phyloP scores from a whole-genome alignment of 306 rosid genomes.

The Cicer bijugum region DNA sequence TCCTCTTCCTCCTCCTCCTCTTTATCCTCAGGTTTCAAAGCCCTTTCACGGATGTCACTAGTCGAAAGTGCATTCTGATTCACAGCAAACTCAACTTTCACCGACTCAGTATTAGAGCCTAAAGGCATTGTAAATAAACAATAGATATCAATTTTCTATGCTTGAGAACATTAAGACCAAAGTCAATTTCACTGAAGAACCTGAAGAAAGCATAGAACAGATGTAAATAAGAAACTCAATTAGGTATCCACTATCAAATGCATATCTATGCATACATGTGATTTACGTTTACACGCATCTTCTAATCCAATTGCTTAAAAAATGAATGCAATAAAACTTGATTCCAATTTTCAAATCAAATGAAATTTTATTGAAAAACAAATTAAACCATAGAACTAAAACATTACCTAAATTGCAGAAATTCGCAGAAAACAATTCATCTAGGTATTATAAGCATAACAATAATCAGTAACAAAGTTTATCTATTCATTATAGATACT shows the following conservation, averaged over 20 bases:
- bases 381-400: constrained; percentile 2
- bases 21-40: constrained; percentile 50
- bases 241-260: not conserved
- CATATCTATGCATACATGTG: not conserved
- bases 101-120: constrained; percentile 50
- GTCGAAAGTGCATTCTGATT: constrained; percentile 36
- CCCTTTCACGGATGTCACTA: constrained; percentile 45
- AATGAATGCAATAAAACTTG: not conserved
- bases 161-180: constrained; percentile 33
- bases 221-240: constrained; percentile 26
- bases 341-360: constrained; percentile 15
- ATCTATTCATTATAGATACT: not conserved
- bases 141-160: constrained; percentile 11
- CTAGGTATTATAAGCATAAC: not conserved
- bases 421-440: not conserved
- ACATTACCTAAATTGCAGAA: constrained; percentile 9
- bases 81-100: constrained; percentile 44
- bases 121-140: constrained; percentile 53
- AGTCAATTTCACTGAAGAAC: constrained; percentile 36
- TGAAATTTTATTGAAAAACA: constrained; percentile 28
- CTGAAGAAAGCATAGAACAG: constrained; percentile 45
- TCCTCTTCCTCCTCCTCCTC: constrained; percentile 51
- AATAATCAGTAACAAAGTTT: not conserved
- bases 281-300: constrained; percentile 10
- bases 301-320: constrained; percentile 28